Base-by-base conservation (phyloP, 2,329 filamentous ascomycete genomes). In the Tolypocladium tropicale region DNA sequence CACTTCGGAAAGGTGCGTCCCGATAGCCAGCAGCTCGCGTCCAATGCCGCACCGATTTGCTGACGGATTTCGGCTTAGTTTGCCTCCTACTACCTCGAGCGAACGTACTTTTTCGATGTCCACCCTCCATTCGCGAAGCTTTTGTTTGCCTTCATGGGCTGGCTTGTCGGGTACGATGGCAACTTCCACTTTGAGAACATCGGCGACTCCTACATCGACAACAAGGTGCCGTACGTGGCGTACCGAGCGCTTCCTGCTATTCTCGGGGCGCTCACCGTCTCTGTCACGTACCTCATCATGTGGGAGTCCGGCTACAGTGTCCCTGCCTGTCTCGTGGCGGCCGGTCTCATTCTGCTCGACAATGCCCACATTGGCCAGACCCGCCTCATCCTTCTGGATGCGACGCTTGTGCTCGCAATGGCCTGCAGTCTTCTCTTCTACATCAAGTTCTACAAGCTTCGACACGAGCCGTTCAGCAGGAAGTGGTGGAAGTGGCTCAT, bases 401-500 rank as follows among this genome's bases (percentile, higher is more conserved):
- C 94, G 37, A 95, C 92, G 5, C 78, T 99, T 58, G 89, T 99
- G 58, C 84, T 97, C 61, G 91, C 93, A 72, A 97, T 99, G 91
- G 91, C 94, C 6, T 86, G 94, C 73, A 96, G 91, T 72, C 80
- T 99, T 56, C 80, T 96, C 56, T 91, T 83, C 78, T 99, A 99
- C 74, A 88, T 99, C 74, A 90, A 92, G 64, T 99, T 97, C 76
- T 97, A 97, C 79, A 99, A 97, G 80, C 78, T 93, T 63, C 84
- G 94, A 64, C 92, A 97, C 65, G 81, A 85, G 61, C 81, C 94
- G 3, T 99, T 99, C 71, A 84, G 88, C 58, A 84, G 91, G 59
- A 97, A 99, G 76, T 99, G 94, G 94, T 99, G 94, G 94, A 99
- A 99, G 74, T 99, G 94, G 94, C 82, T 99, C 58, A 84, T 99